Evolutionary conservation across 768 basidiomycete genomes (phyloP), one percentile per base, ranked within the genome.

Genomic region (Lactifluus rugatus): DNA sequence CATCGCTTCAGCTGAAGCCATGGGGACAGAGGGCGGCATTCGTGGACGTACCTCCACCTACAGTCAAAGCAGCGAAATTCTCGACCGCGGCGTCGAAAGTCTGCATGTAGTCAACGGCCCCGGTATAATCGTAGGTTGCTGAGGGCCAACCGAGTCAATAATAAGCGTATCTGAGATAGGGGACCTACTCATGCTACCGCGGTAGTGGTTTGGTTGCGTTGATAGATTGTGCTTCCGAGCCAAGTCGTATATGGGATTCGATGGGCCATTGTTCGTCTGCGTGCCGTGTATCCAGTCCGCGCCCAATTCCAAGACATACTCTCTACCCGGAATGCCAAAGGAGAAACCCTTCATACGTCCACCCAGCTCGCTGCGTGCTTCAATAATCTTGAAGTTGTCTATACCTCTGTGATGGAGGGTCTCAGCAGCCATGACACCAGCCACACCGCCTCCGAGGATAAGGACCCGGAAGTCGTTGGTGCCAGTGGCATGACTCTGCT

Each of bases 361-460:
- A 2, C 85, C 85, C 0, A 86, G 73, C 64, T 79, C 77, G 21
- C 66, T 55, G n/a, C 78, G 74, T 1, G 76, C 85, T 55, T 87
- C 85, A 21, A 87, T 65, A 48, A 87, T 73, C 54, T 82, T 66
- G 64, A 83, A 84, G 64, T 83, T 73, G n/a, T 75, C 60, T 61
- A 84, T 75, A 5, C 80, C 81, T 23, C 75, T 70, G 48, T 76
- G 68, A 47, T 82, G 75, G 8, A 85, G 72, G 0, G 82, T 79
- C 28, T 79, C 77, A 13, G 85, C 85, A 10, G 84, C 83, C 36
- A 82, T 81, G 19, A 85, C 71, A 10, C 85, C 85, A 5, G 85
- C 70, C 41, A 85, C 77, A 9, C 85, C 84, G 32, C 82, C 84
- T 5, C 85, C 85, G 25, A 85, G 74, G 52, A 86, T 80, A 41